A percentile compares a stretch with the other conserved stretches of the same genome.
phyloP scores from a whole-genome alignment of 2,329 filamentous ascomycete genomes.

The Penicillium sp. region DNA sequence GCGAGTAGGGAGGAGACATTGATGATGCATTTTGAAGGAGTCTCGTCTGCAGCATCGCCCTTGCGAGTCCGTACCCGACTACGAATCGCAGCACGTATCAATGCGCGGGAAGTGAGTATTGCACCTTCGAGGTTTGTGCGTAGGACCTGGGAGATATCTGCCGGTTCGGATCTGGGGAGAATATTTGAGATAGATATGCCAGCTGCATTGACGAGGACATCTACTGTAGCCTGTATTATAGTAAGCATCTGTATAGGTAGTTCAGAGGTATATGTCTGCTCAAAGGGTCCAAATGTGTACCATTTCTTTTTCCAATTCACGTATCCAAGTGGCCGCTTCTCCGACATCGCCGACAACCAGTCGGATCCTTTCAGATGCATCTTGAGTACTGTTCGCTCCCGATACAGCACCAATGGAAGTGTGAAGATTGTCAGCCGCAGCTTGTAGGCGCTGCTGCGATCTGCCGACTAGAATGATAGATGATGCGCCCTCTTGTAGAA shows the following conservation, averaged over 20 bases:
- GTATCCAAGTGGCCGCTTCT: slow-evolving; percentile 36
- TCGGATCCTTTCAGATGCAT: slow-evolving; percentile 26
- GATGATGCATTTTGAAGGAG: slow-evolving; percentile 71
- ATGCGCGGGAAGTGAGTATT: slow-evolving; percentile 44
- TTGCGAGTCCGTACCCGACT: slow-evolving; percentile 31
- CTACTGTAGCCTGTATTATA: slow-evolving; percentile 40
- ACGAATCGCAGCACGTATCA: slow-evolving; percentile 42
- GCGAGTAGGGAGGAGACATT: slow-evolving; percentile 81
- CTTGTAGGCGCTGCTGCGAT: slow-evolving; percentile 50
- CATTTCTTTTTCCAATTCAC: slow-evolving; percentile 44
- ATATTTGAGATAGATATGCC: slow-evolving; percentile 70
- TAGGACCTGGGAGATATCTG: slow-evolving; percentile 62
- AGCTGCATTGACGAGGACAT: slow-evolving; percentile 78
- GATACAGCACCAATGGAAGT: slow-evolving; percentile 23
- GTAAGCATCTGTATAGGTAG: not conserved
- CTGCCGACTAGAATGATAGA: slow-evolving; percentile 66
- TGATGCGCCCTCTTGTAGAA: slow-evolving; percentile 64
- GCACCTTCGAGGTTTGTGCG: slow-evolving; percentile 68
- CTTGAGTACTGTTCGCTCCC: slow-evolving; percentile 16
- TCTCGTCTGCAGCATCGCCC: slow-evolving; percentile 52
- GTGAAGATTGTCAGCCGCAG: slow-evolving; percentile 34
- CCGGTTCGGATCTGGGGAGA: slow-evolving; percentile 59
- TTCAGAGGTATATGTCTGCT: too few relatives aligned
- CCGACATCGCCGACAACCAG: slow-evolving; percentile 45
- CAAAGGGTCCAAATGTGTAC: slow-evolving; percentile 26